Conservation (phyloP, 1,284 basidiomycete species). For the Apiotrichum brassicae region DNA sequence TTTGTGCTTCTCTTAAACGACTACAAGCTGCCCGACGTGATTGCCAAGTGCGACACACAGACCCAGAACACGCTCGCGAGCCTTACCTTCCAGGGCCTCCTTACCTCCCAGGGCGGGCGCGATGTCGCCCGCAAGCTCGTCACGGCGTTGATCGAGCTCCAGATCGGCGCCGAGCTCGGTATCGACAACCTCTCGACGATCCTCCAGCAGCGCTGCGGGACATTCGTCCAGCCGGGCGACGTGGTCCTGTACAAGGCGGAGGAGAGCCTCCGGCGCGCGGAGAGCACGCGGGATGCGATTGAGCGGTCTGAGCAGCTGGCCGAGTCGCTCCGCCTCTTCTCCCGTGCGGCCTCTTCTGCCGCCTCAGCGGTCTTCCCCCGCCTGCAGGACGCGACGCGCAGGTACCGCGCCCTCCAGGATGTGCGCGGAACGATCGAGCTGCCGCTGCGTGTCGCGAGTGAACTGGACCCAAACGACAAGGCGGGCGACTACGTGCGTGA, state of each 20-base stretch:
- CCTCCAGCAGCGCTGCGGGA: constrained; percentile 87
- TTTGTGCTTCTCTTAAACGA: constrained; percentile 89
- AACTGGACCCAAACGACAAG: constrained; percentile 68
- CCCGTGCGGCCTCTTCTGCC: constrained; percentile 59
- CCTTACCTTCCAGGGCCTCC: constrained; percentile 76
- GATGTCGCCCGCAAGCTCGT: constrained; percentile 80
- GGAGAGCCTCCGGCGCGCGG: constrained; percentile 85
- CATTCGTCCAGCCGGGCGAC: constrained; percentile 96
- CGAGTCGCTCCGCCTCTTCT: constrained; percentile 79
- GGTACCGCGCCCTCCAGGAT: constrained; percentile 69
- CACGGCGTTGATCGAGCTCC: constrained; percentile 92
- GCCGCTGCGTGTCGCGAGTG: constrained; percentile 73
- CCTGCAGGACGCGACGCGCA: constrained; percentile 72
- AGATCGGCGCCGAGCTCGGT: constrained; percentile 91
- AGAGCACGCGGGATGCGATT: constrained; percentile 64
- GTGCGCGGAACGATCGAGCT: constrained; percentile 72
- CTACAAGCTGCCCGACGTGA: constrained; percentile 79
- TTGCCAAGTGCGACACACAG: constrained; percentile 49
- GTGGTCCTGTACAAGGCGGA: constrained; percentile 97
- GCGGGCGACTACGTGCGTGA: constrained; percentile 73
- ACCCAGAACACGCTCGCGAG: constrained; percentile 61
- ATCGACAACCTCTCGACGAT: constrained; percentile 94
- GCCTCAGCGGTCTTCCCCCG: constrained; percentile 76
- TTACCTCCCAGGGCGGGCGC: constrained; percentile 74
- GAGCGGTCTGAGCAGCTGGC: constrained; percentile 70